Evolutionary conservation across 371 early-diverging fungal genomes (phyloP).

Genomic region (Rhizopus delemar): DNA sequence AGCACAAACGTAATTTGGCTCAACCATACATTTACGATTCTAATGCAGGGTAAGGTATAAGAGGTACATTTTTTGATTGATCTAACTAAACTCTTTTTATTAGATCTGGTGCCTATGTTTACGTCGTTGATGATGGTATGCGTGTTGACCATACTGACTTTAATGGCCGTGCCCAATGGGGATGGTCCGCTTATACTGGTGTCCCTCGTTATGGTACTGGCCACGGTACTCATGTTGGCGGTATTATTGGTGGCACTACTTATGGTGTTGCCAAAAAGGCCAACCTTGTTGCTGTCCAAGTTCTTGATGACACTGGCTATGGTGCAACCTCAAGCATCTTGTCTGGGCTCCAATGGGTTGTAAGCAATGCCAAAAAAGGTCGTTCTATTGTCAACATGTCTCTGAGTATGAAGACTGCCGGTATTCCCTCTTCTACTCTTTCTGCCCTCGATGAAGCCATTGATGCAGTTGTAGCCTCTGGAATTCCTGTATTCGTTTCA

Average conservation of each 20-base stretch:
- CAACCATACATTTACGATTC: constrained; percentile 37
- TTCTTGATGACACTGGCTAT: constrained; percentile 65
- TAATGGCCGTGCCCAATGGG: constrained; percentile 60
- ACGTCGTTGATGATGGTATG: constrained; percentile 57
- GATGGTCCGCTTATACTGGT: constrained; percentile 62
- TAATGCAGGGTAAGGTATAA: constrained; percentile 21
- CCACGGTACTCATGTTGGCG: constrained; percentile 75
- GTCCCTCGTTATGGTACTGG: constrained; percentile 25
- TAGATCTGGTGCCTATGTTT: constrained; percentile 52
- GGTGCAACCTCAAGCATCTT: constrained; percentile 71
- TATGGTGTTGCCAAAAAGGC: constrained; percentile 91
- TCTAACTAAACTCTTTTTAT: neutral
- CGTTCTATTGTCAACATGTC: constrained; percentile 59
- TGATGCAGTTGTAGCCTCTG: constrained; percentile 46
- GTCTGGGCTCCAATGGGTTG: constrained; percentile 72
- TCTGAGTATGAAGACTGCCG: constrained; percentile 42
- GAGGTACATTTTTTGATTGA: neutral
- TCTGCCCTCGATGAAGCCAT: constrained; percentile 42
- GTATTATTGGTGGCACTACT: constrained; percentile 72
- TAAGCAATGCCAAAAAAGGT: constrained; percentile 34
- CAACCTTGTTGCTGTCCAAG: constrained; percentile 82
- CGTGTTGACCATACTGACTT: constrained; percentile 56
- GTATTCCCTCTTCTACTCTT: constrained; percentile 9
- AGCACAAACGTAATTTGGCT: constrained; percentile 17
- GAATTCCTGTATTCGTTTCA: constrained; percentile 70